Evolutionary conservation across 176 grass and related monocot genomes (phyloP), one percentile per base, ranked within the genome.

Genomic region (Melocanna baccifera): DNA sequence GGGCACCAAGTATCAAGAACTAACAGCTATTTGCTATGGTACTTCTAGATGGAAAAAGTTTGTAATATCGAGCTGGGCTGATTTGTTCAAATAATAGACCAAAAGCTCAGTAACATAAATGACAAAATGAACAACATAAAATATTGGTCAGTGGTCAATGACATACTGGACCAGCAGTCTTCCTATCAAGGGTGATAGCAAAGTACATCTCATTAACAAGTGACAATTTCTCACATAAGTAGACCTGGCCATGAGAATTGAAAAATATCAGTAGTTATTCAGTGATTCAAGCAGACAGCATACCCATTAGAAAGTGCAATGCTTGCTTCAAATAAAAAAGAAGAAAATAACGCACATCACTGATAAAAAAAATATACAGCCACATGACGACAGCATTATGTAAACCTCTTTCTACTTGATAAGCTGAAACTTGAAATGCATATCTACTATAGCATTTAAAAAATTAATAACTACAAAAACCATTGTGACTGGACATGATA

Each of bases 141-240:
- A n/a, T n/a, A 32, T 48, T 25, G 32, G 39, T 30, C 22, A 53
- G 45, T 64, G 66, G 50, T 51, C 63, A 85, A 83, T 13, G 61
- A 90, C 89, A 82, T 96, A 99, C 97, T 48, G 97, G 93, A 73
- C 97, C 97, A 85, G 97, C 90, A 87, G 90, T 86, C 13, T 81
- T 91, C 77, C 97, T 91, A 75, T 99, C 97, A 79, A 99, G 97
- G 67, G 93, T 99, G 74, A 99, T 99, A 53, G 97, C 93, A 76
- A 99, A 99, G 84, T 99, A 99, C 97, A 99, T 99, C 87, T 98
- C 97, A 71, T 99, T 99, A 78, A 95, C 92, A 84, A 99, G 93
- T 67, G 91, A 93, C 71, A 98, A 67, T 80, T 98, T 98, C 84
- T 98, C 87, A 72, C 96, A 98, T 67, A 98, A 88, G 82, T 99